phyloP scores from a whole-genome alignment of 2,329 filamentous ascomycete genomes.

The Aspergillus awamori region DNA sequence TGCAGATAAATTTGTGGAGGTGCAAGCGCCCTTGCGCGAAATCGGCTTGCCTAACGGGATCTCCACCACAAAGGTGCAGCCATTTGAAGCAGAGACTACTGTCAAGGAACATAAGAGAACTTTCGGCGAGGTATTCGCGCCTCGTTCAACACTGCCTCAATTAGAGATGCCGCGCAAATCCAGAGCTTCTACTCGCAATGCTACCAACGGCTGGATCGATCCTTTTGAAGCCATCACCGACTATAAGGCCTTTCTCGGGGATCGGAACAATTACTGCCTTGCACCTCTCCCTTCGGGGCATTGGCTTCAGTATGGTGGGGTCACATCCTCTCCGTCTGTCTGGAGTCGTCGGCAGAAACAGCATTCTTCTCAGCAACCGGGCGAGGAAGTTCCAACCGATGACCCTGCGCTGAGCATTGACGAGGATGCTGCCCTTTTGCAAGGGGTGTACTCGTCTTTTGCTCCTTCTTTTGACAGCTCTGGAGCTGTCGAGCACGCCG shows the following conservation, averaged over 20 bases:
- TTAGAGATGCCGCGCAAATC: conserved; percentile 46
- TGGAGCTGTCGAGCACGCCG: conserved; percentile 45
- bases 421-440: conserved; percentile 41
- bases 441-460: conserved; percentile 53
- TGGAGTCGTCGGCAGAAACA: conserved; percentile 43
- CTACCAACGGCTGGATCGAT: conserved; percentile 43
- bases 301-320: conserved; percentile 49
- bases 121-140: conserved; percentile 50
- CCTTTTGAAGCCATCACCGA: conserved; percentile 44
- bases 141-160: conserved; percentile 40
- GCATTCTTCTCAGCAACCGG: conserved; percentile 24
- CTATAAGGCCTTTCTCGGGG: conserved; percentile 36
- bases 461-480: conserved; percentile 52
- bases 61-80: conserved; percentile 66
- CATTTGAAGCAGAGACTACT: conserved; percentile 45
- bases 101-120: conserved; percentile 39
- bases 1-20: conserved; percentile 40
- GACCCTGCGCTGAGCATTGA: conserved; percentile 35
- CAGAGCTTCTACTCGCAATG: conserved; percentile 36
- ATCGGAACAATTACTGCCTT: conserved; percentile 45
- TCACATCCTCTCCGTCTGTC: conserved; percentile 41
- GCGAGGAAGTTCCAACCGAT: conserved; percentile 29
- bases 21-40: conserved; percentile 60
- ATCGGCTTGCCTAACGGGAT: conserved; percentile 74
- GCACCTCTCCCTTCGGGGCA: conserved; percentile 43